Evolutionary conservation across 495 filamentous ascomycete species (phyloP), one percentile per base, ranked within the genome.

Genomic region (Aspergillus funiculosus): DNA sequence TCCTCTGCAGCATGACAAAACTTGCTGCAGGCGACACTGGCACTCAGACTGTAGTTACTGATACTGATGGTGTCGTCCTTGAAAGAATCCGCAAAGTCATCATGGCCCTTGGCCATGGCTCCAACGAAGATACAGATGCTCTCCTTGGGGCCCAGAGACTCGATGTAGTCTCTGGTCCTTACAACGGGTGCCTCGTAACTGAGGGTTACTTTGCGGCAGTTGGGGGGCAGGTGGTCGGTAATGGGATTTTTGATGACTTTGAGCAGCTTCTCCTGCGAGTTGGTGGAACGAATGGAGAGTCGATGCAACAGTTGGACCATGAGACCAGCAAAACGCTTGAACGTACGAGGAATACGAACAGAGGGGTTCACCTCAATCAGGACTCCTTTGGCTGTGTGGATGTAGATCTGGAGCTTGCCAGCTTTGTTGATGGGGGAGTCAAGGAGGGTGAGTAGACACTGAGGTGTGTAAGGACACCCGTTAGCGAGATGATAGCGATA

Each of bases 261-360:
- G 40, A 98, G 77, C 24, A 98, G 80, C 69, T 98, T 98, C 68
- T 98, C 92, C 54, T 94, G 87, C 6, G 90, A 95, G 54, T 89
- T 88, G 52, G 89, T 89, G 37, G 90, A 94, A 54, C 92, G 87
- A 59, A 98, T 98, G 22, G 88, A 92, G 21, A 95, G 82, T 22
- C 89, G 87, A 67, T 98, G 92, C 10, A 98, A 82, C n/a, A 97
- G 77, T 69, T 98, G 92, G 27, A 98, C 92, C 92, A 97, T 98
- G 51, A 97, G 71, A 61, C 92, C 92, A 21, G 92, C 91, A 58
- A 97, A 98, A 34, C 92, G 89, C 75, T 98, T 98, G 73, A 98
- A 98, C 0, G 92, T 98, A 51, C 92, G 82, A 20, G 92, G 92
- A 51, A 98, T 96, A 50, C 92, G 88, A 29, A 98, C 92, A 8